These are phyloP conservation scores for Saksenaea oblongispora DNA, from an alignment of 371 early-diverging fungal genomes.

Conservation along the genomic window DNA sequence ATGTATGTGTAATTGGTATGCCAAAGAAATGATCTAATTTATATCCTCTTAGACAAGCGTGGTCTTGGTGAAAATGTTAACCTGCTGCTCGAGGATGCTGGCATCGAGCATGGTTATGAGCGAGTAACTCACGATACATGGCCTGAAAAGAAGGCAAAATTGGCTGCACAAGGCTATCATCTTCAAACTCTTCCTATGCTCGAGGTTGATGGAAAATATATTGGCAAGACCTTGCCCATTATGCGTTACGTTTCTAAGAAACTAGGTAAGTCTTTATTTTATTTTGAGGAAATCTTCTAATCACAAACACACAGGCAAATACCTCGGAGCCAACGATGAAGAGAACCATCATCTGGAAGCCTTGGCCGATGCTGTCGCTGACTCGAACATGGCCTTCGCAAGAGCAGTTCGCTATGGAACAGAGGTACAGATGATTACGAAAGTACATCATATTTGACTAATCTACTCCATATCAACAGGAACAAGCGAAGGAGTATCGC, in stretches of 20 bases:
- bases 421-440: background rate
- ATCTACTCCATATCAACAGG: background rate
- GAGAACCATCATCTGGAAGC: conserved; percentile 21
- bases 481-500: conserved; percentile 1
- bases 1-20: no score
- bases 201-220: conserved; percentile 20
- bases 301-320: conserved; percentile 13
- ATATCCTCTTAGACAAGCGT: no score
- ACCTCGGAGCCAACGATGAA: conserved; percentile 25
- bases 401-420: background rate
- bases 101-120: conserved; percentile 23
- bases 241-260: conserved; percentile 26
- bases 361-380: background rate
- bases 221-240: conserved; percentile 18
- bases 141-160: conserved; percentile 12
- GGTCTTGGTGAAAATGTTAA: conserved; percentile 29
- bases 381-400: conserved; percentile 1
- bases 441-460: background rate
- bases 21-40: no score
- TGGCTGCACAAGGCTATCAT: background rate
- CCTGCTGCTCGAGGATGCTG: conserved; percentile 30
- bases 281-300: no score
- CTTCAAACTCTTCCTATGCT: conserved; percentile 25
- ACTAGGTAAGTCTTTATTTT: conserved; percentile 10
- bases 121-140: conserved; percentile 14